These are phyloP conservation scores for Mortierella sp. DNA, from an alignment of 371 early-diverging fungal species.

Conservation along the genomic window DNA sequence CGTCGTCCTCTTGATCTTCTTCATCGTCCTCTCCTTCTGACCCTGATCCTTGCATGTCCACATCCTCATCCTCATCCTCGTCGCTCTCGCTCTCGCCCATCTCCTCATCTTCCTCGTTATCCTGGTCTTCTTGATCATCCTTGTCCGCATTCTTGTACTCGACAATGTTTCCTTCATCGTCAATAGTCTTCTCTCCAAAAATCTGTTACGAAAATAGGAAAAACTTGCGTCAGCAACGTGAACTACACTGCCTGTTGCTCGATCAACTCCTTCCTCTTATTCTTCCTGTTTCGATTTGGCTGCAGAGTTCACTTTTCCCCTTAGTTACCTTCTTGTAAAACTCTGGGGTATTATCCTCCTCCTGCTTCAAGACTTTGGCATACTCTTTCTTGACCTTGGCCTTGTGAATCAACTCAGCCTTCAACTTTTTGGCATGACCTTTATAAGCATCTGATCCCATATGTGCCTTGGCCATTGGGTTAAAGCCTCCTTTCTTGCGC, in stretches of 20 bases:
- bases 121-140: constrained; percentile 26
- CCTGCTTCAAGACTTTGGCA: constrained; percentile 58
- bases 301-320: background rate
- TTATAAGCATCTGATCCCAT: constrained; percentile 54
- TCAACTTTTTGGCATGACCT: constrained; percentile 61
- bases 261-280: too few species aligned
- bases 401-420: constrained; percentile 70
- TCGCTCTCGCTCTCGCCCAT: constrained; percentile 36
- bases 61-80: too few species aligned
- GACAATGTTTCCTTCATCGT: constrained; percentile 68
- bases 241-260: background rate
- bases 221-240: background rate
- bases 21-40: constrained; percentile 19
- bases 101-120: constrained; percentile 57
- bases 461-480: constrained; percentile 49
- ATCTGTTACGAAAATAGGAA: constrained; percentile 44
- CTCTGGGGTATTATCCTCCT: constrained; percentile 45
- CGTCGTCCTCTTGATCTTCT: constrained; percentile 22
- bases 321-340: constrained; percentile 55
- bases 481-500: constrained; percentile 45
- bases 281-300: background rate
- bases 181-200: constrained; percentile 70
- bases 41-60: constrained; percentile 33
- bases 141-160: constrained; percentile 54
- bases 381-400: constrained; percentile 70